Base-by-base conservation (phyloP, 2,329 filamentous ascomycete genomes). In the Pseudonectria foliicola region DNA sequence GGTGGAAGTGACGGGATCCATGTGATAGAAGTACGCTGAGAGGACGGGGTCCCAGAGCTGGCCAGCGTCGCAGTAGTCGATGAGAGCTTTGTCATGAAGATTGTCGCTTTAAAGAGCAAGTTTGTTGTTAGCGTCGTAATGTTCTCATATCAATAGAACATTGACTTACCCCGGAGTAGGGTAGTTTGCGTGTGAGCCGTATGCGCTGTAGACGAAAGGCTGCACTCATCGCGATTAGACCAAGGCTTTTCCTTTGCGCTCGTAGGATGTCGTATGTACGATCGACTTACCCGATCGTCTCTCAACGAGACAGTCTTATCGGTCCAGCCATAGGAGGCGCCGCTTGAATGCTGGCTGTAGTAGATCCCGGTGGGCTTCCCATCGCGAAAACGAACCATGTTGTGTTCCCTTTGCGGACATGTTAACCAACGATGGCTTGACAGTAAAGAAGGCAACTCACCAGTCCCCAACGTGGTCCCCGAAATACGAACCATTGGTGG, bases 1-100 rank as follows among this genome's bases (percentile, higher is more conserved):
- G 43, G 27, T 56, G 56, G 30, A 57, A 54, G 39, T 55, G 54
- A 56, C 34, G 1, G 55, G 54, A 25, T 58, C 53, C 55, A 59
- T 51, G 21, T 43, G 52, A 28, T 60, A 62, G 27, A 60, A 61
- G 38, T 60, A 59, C 11, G 59, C 59, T 2, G 59, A 60, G 3
- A 52, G 45, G 2, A 60, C 33, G 1, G 59, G 59, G 31, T 62
- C 56, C 59, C 54, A 59, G 8, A 41, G 40, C 24, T 38, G 35
- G 8, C 56, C 56, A 14, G 45, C 34, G 15, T 57, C 45, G 40
- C 55, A 59, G 24, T 49, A 52, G 31, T 59, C 56, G 11, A 53
- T 18, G 26, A 59, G 29, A 2, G 39, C 54, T 7, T 37, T 35
- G 29, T 57, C 49, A 33, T 59, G 56, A 4, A 55, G 27, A 13